Conservation (phyloP, 225 moss, liverwort and hornwort genomes). For the Bryoerythrophyllum caledonicum region DNA sequence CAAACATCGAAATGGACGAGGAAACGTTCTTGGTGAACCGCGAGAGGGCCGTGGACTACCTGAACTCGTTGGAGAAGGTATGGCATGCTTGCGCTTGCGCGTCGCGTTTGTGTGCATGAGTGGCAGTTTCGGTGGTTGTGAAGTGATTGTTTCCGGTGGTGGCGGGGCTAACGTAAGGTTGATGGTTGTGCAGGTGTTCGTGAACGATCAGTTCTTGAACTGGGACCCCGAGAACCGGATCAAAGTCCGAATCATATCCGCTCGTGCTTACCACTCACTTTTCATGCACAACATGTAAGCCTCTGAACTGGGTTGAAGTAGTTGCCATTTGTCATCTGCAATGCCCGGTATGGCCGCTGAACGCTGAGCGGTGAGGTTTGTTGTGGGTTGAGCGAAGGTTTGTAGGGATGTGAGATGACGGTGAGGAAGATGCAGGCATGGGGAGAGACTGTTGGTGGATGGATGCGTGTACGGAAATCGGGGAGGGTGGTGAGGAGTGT, state of each 20-base stretch:
- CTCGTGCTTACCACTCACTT: slow-evolving; percentile 94
- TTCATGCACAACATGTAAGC: slow-evolving; percentile 99
- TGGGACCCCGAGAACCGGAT: slow-evolving; percentile 92
- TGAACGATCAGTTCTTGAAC: slow-evolving; percentile 95
- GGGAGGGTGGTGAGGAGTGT: neutral
- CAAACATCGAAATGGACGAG: slow-evolving; percentile 98
- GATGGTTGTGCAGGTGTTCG: slow-evolving; percentile 89
- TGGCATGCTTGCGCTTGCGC: neutral
- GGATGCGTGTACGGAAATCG: too few relatives aligned
- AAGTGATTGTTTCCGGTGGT: too few relatives aligned
- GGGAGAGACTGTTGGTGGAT: too few relatives aligned
- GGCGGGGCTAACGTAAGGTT: too few relatives aligned
- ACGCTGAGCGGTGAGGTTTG: too few relatives aligned
- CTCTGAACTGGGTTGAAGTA: too few relatives aligned
- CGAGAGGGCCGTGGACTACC: slow-evolving; percentile 88
- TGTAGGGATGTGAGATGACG: too few relatives aligned
- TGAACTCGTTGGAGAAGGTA: slow-evolving; percentile 98
- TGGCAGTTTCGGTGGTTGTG: accelerated
- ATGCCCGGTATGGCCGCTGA: slow-evolving; percentile 43
- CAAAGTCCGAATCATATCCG: slow-evolving; percentile 97
- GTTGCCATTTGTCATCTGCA: slow-evolving; percentile 13
- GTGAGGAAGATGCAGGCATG: too few relatives aligned
- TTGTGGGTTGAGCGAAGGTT: too few relatives aligned
- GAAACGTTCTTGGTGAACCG: slow-evolving; percentile 94
- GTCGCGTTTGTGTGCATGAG: too few relatives aligned